Base-by-base conservation (phyloP, 2,329 filamentous ascomycete species). In the Colletotrichum tabaci region DNA sequence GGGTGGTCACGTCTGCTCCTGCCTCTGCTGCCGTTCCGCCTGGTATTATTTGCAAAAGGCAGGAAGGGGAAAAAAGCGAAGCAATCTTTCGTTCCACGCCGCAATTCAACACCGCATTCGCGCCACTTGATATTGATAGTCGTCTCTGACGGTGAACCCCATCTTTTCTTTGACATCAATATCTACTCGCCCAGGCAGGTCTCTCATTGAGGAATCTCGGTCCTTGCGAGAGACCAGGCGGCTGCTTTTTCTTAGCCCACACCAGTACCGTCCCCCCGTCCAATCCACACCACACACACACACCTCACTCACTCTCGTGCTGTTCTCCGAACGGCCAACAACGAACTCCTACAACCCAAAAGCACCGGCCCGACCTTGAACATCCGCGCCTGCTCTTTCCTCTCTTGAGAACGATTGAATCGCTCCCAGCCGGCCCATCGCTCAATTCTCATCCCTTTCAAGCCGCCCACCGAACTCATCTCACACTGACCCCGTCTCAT, bases 241-340 rank as follows among this genome's bases (percentile, higher is more conserved):
- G 69, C 69, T 72, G 65, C 65, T 64, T 72, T 72, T 72, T 69
- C 69, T 69, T 72, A 72, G 69, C 69, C 69, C 69, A 72, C 56
- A 58, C 61, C 66, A 66, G 63, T 68, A 50, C 69, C 57, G 44
- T 66, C 50, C 38, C 52, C 40, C 38, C 52, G 50, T 60, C 49
- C 55, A 58, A 60, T 68, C 71, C 71, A 62, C 71, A 65, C 64
- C 53, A 57, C 53, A 57, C 53, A 53, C 53, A 57, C 53, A 57
- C 53, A 53, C 53, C 35, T 57, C 53, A 57, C 53, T 57, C 53
- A 62, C 60, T 46, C 65, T 69, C 61, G 58, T 66, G 56, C 61
- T 67, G 55, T 58, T 67, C 52, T 64, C 60, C 63, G 52, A 50
- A 76, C 80, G 79, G 65, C 69, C 69, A 72, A 72, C 69, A 60